Conservation (phyloP, 306 rosid species). For the Sindora glabra region DNA sequence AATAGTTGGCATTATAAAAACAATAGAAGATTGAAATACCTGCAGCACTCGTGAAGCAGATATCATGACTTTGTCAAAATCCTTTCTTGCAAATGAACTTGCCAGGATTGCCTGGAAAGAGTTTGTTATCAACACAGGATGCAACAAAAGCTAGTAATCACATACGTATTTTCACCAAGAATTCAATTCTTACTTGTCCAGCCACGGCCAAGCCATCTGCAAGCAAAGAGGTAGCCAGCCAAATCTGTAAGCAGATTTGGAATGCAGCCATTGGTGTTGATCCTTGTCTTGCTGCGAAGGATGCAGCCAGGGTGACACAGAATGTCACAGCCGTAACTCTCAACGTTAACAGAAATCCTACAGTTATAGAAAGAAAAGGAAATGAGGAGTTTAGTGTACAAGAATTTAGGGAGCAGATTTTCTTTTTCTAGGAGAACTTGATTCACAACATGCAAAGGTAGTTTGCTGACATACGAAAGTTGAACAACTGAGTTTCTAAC, state of each 20-base stretch:
- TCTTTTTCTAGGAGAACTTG: too few species aligned
- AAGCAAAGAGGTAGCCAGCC: constrained; percentile 78
- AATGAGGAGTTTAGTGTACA: neutral
- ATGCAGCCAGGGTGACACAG: constrained; percentile 83
- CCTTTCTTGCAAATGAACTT: constrained; percentile 57
- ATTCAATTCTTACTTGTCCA: constrained; percentile 54
- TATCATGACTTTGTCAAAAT: constrained; percentile 45
- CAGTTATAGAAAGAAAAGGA: neutral
- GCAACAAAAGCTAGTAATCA: neutral
- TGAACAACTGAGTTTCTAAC: neutral
- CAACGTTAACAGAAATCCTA: constrained; percentile 62
- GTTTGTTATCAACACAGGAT: neutral
- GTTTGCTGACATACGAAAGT: neutral
- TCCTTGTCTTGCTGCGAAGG: constrained; percentile 78
- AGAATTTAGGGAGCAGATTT: neutral
- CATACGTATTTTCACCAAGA: neutral
- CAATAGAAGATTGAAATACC: constrained; percentile 20
- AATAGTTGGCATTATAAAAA: neutral
- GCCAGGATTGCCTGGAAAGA: constrained; percentile 72
- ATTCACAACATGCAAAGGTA: neutral
- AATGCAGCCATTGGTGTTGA: constrained; percentile 80
- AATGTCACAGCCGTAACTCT: constrained; percentile 76
- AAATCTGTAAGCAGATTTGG: constrained; percentile 84
- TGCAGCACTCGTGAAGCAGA: constrained; percentile 77
- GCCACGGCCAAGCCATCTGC: constrained; percentile 95